Percentiles rank a stretch among this genome's conserved stretches.
Evolutionary conservation across 2,329 filamentous ascomycete genomes (phyloP).

Genomic region (Talaromyces sp.): DNA sequence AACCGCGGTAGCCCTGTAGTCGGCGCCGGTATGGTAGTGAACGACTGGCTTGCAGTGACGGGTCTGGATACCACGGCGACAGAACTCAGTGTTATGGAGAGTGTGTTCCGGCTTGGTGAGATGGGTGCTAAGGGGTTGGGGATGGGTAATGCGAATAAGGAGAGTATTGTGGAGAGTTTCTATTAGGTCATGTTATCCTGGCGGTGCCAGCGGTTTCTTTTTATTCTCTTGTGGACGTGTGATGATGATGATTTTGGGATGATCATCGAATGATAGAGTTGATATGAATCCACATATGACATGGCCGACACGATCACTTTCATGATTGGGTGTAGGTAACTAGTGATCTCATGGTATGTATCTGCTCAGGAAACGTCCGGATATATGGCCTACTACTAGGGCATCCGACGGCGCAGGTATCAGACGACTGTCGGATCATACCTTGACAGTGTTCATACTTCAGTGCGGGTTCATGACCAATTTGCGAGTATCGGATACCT

Average conservation of each 20-base stretch:
- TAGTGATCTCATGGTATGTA: neutral
- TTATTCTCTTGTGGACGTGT: neutral
- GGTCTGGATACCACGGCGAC: constrained; percentile 95
- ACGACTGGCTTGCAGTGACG: constrained; percentile 95
- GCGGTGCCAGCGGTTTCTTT: neutral
- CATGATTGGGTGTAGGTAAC: neutral
- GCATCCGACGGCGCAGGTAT: neutral
- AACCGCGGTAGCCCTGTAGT: constrained; percentile 92
- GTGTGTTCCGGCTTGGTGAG: constrained; percentile 90
- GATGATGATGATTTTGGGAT: constrained; percentile 1
- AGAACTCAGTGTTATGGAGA: constrained; percentile 92
- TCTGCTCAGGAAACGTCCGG: neutral
- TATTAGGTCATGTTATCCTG: constrained; percentile 55
- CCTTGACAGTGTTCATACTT: no score
- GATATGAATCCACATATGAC: neutral
- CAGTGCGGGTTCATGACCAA: no score
- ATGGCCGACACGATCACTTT: neutral
- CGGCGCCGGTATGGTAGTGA: constrained; percentile 94
- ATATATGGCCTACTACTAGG: neutral
- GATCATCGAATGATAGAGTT: neutral
- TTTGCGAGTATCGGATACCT: no score
- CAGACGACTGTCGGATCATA: no score
- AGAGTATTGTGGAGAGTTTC: constrained; percentile 98
- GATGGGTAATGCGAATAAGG: constrained; percentile 61
- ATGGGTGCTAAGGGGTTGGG: constrained; percentile 63